phyloP scores from a whole-genome alignment of 2,329 filamentous ascomycete genomes.

The Sclerotinia borealis region DNA sequence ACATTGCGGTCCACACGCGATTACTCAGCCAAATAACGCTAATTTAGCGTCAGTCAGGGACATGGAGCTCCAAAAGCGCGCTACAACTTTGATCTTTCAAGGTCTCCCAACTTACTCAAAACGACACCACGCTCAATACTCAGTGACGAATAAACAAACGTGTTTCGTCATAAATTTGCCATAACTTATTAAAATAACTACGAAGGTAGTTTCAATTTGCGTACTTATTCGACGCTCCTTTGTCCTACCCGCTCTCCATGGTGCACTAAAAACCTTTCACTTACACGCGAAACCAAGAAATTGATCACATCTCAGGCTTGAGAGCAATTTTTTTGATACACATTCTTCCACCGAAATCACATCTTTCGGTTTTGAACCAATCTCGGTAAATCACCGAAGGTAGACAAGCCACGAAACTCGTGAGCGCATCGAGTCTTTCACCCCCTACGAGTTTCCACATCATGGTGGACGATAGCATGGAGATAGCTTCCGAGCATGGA shows the following conservation, averaged over 20 bases:
- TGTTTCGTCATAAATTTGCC: background rate
- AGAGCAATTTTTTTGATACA: background rate
- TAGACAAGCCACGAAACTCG: background rate
- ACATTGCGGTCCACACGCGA: slow-evolving; percentile 11
- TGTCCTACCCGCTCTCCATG: background rate
- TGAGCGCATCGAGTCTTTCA: slow-evolving; percentile 10
- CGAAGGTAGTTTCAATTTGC: background rate
- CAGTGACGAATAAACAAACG: background rate
- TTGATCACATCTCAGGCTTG: background rate
- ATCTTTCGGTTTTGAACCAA: background rate
- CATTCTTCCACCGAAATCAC: background rate
- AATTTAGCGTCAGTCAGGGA: background rate
- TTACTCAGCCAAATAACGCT: background rate
- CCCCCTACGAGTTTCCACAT: slow-evolving; percentile 4
- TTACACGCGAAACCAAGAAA: background rate
- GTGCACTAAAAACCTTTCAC: slow-evolving; percentile 2
- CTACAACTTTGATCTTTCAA: background rate
- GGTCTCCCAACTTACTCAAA: background rate
- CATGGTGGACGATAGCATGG: slow-evolving; percentile 44
- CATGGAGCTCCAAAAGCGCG: background rate
- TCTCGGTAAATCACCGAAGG: background rate
- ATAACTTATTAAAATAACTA: background rate
- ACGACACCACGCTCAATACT: background rate
- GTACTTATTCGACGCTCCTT: background rate
- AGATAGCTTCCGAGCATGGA: slow-evolving; percentile 45